A percentile compares a stretch with the other conserved stretches of the same genome.
These are phyloP conservation scores for Skeletonema tropicum DNA, from an alignment of 108 stramenopile species.

Conservation along the genomic window DNA sequence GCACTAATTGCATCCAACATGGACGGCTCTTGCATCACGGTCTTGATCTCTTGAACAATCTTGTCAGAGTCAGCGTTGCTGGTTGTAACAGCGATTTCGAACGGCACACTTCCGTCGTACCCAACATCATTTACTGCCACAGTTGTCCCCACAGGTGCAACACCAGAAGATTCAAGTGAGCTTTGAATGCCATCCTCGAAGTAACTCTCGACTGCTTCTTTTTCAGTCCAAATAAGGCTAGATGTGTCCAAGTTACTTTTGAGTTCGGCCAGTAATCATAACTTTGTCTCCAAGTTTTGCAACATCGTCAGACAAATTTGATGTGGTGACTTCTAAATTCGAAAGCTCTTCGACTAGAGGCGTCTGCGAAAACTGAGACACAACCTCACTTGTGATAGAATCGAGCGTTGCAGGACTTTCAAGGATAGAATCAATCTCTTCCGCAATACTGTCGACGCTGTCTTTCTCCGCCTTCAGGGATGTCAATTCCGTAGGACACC, in stretches of 20 bases:
- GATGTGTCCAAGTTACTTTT: constrained; percentile 24
- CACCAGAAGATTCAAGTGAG: constrained; percentile 19
- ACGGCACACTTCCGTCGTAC: constrained; percentile 9
- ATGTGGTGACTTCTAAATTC: not conserved
- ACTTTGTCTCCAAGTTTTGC: constrained; percentile 8
- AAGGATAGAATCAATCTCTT: not conserved
- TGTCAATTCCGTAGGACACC: constrained; percentile 4
- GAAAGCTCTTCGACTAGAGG: constrained; percentile 6
- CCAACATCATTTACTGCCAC: constrained; percentile 22
- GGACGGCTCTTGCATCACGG: not conserved
- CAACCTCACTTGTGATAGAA: not conserved
- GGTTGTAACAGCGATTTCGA: constrained; percentile 1
- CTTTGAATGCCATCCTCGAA: constrained; percentile 19
- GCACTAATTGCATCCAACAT: constrained; percentile 17
- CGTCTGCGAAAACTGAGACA: constrained; percentile 4
- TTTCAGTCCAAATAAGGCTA: constrained; percentile 14
- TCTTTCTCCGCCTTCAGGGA: constrained; percentile 4
- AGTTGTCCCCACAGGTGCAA: constrained; percentile 6
- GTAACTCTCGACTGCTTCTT: constrained; percentile 11
- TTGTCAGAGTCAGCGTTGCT: not conserved
- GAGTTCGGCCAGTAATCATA: constrained; percentile 13
- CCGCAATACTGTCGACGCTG: not conserved
- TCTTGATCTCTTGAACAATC: constrained; percentile 2
- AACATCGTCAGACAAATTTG: not conserved
- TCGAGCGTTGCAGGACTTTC: not conserved